Base-by-base conservation (phyloP, 2,329 filamentous ascomycete species). In the Cladosporium sphaerospermum region DNA sequence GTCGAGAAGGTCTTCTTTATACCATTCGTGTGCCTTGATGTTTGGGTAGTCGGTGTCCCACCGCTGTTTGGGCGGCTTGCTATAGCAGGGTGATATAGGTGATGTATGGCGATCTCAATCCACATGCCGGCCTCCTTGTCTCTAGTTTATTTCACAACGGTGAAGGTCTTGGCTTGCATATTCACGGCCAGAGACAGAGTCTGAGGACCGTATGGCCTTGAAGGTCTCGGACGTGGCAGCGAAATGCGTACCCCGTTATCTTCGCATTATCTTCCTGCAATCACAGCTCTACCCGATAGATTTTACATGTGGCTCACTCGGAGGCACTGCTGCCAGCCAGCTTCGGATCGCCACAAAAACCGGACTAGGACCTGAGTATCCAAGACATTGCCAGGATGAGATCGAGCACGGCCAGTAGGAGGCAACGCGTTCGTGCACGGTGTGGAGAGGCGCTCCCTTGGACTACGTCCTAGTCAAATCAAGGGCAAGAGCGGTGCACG, bases 91-190 rank as follows among this genome's bases (percentile, higher is more conserved):
- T 36, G 48, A 32, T 51, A 51, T 51, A 51, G 48, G 40, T 16
- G 23, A 37, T 14, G 31, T 51, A 51, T 51, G 48, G 32, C 48
- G 48, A 51, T 51, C 48, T 39, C 48, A 51, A 51, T 51, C 48
- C 48, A 32, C 40, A 28, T 44, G 40, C 23, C 23, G 32, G 39
- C 41, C 9, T 51, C 32, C 40, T 13, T 51, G 48, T 44, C 48
- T 51, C 48, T 37, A 18, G 32, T 18, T 51, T 44, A 37, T 44
- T 51, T 14, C 18, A 37, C 39, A 36, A 41, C 48, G 19, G 33
- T 39, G 47, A 18, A 41, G 48, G 40, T 11, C 40, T 51, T 51
- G 48, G 32, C 48, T 10, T 13, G 5, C 18, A 44, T 43, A 16
- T 14, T 34, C 32, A 32, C 34, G 39, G 32, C 48, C 40, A 43